Base-by-base conservation (phyloP, 768 basidiomycete species). In the Tulasnella sp. region DNA sequence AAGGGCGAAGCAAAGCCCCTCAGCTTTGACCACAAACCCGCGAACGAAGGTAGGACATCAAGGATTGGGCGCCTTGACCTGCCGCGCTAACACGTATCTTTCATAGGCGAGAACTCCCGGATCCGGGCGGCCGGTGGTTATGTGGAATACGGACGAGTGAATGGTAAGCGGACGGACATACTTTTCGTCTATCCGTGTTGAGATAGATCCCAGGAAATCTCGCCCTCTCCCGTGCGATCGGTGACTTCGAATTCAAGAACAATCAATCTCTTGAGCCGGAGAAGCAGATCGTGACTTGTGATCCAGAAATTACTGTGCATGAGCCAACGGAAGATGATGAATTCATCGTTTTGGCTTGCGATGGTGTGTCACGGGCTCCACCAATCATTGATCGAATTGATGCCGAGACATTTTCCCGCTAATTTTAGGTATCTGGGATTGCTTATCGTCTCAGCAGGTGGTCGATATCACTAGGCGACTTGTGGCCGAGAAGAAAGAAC, bases 181-280 rank as follows among this genome's bases (percentile, higher is more conserved):
- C 25, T 14, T 41, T 55, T 39, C 34, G 34, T 29, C 14, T 14
- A 6, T 17, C 15, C n/a, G 25, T 61, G 39, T 21, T 45, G 29
- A 6, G 19, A 51, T 42, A 35, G 12, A 6, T 4, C 50, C 7
- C 64, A 96, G 93, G 94, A 61, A 98, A 98, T 67, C 81, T 99
- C 57, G 94, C 96, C 0, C 72, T 98, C 36, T 93, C 93, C 14
- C 78, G 96, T 64, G 96, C 96, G 3, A 72, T 99, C 25, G 96
- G 96, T 55, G 96, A 99, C 69, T 98, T 99, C 68, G 91, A 96
- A 62, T 99, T 96, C 77, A 99, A 99, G 76, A 92, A 94, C 72
- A 94, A 93, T 67, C 79, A 79, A 48, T 70, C 77, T 15, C 69
- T 97, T 8, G 69, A 77, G 39, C 83, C 93, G 15, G 94, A 98